phyloP scores from a whole-genome alignment of 768 basidiomycete genomes.

The Ephemerocybe angulata region DNA sequence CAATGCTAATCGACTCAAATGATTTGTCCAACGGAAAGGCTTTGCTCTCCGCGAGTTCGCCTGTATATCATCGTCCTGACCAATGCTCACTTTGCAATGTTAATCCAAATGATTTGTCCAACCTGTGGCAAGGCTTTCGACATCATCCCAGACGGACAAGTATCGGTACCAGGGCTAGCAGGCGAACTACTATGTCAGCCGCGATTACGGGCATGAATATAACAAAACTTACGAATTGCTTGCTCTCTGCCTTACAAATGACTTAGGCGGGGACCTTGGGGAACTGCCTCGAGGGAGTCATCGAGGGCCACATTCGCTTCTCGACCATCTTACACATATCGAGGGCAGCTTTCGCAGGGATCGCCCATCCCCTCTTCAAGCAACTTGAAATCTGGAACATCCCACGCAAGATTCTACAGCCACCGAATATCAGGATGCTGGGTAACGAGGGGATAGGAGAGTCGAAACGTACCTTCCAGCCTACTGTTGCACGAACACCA shows the following conservation, averaged over 20 bases:
- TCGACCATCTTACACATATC: conserved; percentile 97
- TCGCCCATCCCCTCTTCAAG: conserved; percentile 96
- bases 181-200: background rate
- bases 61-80: too few species aligned
- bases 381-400: conserved; percentile 99
- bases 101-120: too few species aligned
- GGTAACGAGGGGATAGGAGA: background rate
- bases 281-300: conserved; percentile 97
- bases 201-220: background rate
- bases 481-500: too few species aligned
- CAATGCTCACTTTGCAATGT: too few species aligned
- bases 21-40: too few species aligned
- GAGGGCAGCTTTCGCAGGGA: conserved; percentile 85
- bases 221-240: conserved; percentile 80
- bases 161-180: conserved; percentile 91
- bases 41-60: too few species aligned
- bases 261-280: conserved; percentile 87
- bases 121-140: too few species aligned
- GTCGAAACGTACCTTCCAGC: conserved; percentile 68
- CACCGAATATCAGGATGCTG: background rate
- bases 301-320: conserved; percentile 90
- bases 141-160: too few species aligned
- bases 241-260: conserved; percentile 87
- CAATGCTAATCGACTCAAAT: too few species aligned
- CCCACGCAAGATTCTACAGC: conserved; percentile 77